These are phyloP conservation scores for Emiliania huxleyi DNA, from an alignment of 78 protist species.

Conservation along the genomic window DNA sequence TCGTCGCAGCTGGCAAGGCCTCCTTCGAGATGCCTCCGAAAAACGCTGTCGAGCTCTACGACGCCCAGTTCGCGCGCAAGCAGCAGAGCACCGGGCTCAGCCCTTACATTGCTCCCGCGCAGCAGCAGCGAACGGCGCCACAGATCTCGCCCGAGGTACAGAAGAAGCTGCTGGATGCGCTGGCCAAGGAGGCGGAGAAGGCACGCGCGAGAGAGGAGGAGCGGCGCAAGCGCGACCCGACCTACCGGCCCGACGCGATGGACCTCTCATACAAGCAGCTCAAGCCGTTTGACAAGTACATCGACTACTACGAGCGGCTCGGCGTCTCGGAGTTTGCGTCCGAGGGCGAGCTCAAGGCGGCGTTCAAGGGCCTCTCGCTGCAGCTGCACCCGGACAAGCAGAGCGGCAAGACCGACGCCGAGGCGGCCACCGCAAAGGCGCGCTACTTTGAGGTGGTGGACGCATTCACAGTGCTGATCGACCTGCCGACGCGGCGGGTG, in stretches of 20 bases:
- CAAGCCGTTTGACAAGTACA: background rate
- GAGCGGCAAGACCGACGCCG: background rate
- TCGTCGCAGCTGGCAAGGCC: too few species aligned
- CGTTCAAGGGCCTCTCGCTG: background rate
- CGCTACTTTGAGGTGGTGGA: background rate
- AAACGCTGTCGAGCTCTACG: background rate
- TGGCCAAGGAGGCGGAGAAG: background rate
- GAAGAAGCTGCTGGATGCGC: background rate
- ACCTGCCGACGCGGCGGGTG: background rate
- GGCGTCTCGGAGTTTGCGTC: background rate
- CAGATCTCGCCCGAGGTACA: background rate
- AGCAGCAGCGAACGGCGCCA: background rate
- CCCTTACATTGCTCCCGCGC: background rate
- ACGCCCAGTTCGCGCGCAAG: background rate
- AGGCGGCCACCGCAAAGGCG: background rate
- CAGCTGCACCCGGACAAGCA: conserved; percentile 15
- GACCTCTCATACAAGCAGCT: background rate
- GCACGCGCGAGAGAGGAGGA: background rate
- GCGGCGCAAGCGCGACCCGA: conserved; percentile 22
- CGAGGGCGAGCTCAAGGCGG: background rate
- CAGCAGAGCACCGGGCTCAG: background rate
- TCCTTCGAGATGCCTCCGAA: too few species aligned
- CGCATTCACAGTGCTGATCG: background rate
- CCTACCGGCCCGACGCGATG: background rate
- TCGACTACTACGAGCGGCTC: background rate